These are phyloP conservation scores for Brasilioporus rufonigricans DNA, from an alignment of 768 basidiomycete genomes.

Conservation along the genomic window DNA sequence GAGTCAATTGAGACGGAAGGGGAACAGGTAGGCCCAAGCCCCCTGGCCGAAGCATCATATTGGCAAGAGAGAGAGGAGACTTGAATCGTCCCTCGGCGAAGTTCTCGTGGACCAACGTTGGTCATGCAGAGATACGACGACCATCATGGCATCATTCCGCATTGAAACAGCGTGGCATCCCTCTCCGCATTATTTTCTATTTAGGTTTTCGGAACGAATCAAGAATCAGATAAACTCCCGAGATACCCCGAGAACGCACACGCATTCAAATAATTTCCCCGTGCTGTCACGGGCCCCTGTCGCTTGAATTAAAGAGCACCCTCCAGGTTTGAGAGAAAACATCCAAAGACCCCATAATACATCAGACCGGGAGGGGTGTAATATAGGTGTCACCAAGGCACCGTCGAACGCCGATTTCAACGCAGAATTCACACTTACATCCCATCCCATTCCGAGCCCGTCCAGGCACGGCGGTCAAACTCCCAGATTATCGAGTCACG, in stretches of 20 bases:
- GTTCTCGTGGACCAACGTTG: not conserved
- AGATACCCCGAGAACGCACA: slow-evolving; percentile 1
- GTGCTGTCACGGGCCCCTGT: not conserved
- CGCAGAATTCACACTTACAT: not conserved
- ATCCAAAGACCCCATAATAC: not conserved
- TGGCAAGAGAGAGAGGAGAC: not conserved
- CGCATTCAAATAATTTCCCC: slow-evolving; percentile 1
- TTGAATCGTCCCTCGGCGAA: not conserved
- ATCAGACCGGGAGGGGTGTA: not conserved
- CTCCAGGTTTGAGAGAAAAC: slow-evolving; percentile 1
- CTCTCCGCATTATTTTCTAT: not conserved
- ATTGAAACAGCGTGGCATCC: slow-evolving; percentile 1
- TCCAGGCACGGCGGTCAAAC: not conserved
- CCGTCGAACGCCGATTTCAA: slow-evolving; percentile 1
- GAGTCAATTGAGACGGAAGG: not conserved
- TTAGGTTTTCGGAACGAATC: slow-evolving; percentile 2
- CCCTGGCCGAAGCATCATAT: not conserved
- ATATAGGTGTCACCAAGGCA: not conserved
- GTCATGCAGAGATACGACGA: not conserved
- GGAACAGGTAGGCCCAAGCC: not conserved
- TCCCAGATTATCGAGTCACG: not conserved
- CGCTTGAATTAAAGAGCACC: not conserved
- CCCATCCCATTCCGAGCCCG: not conserved
- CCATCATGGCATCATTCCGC: not conserved
- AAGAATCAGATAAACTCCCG: slow-evolving; percentile 4